Evolutionary conservation across 2,329 filamentous ascomycete genomes (phyloP).

Genomic region (Fusarium coicis): DNA sequence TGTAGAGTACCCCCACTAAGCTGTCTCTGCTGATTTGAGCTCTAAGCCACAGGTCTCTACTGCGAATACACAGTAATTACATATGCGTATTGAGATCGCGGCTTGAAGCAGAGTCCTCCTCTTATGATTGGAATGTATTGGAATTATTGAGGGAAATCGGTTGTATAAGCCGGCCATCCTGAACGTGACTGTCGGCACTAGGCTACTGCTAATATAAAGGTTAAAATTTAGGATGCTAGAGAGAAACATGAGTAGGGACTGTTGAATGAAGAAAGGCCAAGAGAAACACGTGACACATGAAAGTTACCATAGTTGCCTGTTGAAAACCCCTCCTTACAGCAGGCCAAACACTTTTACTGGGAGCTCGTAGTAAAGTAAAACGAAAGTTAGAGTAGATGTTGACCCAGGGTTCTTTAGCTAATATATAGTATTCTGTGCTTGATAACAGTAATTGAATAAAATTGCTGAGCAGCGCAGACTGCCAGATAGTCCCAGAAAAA

Average conservation of each 20-base stretch:
- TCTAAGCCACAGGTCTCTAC: no score
- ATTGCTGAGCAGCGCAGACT: background rate
- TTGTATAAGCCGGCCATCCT: accelerated
- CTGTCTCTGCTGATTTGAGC: no score
- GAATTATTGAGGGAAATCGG: accelerated
- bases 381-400: accelerated
- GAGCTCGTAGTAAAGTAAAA: accelerated
- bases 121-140: no score
- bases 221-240: no score
- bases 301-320: accelerated
- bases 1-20: no score
- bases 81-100: no score
- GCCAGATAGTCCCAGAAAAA: accelerated
- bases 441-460: background rate
- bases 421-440: background rate
- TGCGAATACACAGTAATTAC: background rate
- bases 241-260: background rate
- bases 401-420: no score
- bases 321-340: accelerated
- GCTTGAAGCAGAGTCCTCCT: no score
- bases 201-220: no score
- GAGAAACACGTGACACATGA: accelerated
- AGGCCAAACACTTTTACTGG: accelerated
- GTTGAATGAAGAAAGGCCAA: accelerated
- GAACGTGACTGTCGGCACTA: no score